Evolutionary conservation across 768 basidiomycete species (phyloP).

Genomic region (Lactarius quietus): DNA sequence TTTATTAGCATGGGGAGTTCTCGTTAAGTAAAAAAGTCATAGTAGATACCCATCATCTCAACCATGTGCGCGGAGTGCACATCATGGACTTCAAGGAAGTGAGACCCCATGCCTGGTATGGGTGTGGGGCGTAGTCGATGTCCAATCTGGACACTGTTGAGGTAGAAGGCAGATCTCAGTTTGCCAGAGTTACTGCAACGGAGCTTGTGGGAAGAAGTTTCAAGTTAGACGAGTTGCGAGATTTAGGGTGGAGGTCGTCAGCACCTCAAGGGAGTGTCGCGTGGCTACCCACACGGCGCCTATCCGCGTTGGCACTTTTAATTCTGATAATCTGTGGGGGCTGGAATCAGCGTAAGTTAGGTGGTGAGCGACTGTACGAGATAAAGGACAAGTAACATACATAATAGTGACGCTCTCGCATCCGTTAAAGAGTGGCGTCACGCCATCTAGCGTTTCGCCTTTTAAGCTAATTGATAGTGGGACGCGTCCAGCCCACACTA

Average conservation of each 20-base stretch:
- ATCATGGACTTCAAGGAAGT: slow-evolving; percentile 13
- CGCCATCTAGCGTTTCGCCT: slow-evolving; percentile 12
- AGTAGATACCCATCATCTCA: slow-evolving; percentile 23
- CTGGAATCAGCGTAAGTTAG: neutral
- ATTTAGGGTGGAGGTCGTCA: neutral
- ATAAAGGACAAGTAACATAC: slow-evolving; percentile 4
- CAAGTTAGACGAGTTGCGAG: neutral
- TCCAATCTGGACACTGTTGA: slow-evolving; percentile 14
- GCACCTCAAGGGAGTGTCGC: slow-evolving; percentile 17
- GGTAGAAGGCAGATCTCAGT: slow-evolving; percentile 18
- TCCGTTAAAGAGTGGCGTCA: slow-evolving; percentile 18
- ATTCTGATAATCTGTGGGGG: slow-evolving; percentile 4
- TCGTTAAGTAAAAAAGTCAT: neutral
- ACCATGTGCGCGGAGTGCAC: slow-evolving; percentile 11
- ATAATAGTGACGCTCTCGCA: slow-evolving; percentile 18
- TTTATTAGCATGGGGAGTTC: neutral
- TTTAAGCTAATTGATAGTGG: slow-evolving; percentile 18
- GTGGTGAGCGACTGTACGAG: neutral
- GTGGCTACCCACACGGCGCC: slow-evolving; percentile 23
- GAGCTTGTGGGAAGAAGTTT: slow-evolving; percentile 8
- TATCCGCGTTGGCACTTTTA: slow-evolving; percentile 22
- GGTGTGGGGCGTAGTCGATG: slow-evolving; percentile 8
- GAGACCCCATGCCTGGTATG: slow-evolving; percentile 14
- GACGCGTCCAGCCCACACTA: slow-evolving; percentile 25
- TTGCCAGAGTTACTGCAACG: slow-evolving; percentile 8